phyloP scores from a whole-genome alignment of 495 filamentous ascomycete species.

The Penicillium lividum region DNA sequence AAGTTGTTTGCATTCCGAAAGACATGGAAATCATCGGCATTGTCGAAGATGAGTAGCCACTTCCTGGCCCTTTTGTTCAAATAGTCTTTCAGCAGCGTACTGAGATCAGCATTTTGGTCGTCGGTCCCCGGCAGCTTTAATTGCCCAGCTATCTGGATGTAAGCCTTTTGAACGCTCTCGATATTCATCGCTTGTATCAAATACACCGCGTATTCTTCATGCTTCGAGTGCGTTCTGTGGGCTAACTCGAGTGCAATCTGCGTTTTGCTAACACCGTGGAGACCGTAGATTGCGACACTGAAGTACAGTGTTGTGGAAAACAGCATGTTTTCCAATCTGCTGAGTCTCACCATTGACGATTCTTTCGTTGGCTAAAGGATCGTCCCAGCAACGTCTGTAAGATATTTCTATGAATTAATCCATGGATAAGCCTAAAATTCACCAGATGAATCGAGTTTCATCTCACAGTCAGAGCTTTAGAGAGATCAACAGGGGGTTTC shows the following conservation, averaged over 20 bases:
- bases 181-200: conserved; percentile 49
- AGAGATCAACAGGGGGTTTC: too few relatives aligned
- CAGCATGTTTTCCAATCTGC: conserved; percentile 3
- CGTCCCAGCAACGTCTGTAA: too few relatives aligned
- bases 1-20: too few relatives aligned
- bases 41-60: conserved; percentile 43
- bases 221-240: conserved; percentile 38
- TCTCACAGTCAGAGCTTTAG: too few relatives aligned
- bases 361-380: too few relatives aligned
- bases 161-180: conserved; percentile 48
- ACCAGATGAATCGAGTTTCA: too few relatives aligned
- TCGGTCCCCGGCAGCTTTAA: conserved; percentile 22
- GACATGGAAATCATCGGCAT: conserved; percentile 26
- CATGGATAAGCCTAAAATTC: too few relatives aligned
- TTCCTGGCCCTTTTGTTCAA: conserved; percentile 25
- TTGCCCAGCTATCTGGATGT: conserved; percentile 34
- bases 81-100: conserved; percentile 30
- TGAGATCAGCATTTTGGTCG: too few relatives aligned
- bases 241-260: conserved; percentile 52
- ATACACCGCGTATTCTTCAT: conserved; percentile 47
- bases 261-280: conserved; percentile 54
- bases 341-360: too few relatives aligned
- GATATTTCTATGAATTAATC: too few relatives aligned
- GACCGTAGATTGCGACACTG: conserved; percentile 39
- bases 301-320: not conserved